Evolutionary conservation across 83 land plant genomes (phyloP).

Genomic region (Isoetes engelmannii): DNA sequence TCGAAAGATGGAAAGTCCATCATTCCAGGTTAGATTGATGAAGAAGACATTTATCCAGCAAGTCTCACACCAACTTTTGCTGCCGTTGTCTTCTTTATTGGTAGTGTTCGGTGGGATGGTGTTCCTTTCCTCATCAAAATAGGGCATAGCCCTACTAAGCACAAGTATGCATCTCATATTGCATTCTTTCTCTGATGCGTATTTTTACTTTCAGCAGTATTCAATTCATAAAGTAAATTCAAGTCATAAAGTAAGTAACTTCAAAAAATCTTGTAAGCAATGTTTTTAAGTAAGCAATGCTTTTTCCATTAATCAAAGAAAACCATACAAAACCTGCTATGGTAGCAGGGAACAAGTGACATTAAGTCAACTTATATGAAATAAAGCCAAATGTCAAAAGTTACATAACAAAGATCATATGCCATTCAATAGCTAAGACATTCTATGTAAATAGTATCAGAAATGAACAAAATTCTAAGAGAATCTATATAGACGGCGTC

Average conservation of each 20-base stretch:
- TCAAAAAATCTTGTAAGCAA: not conserved
- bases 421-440: too few species aligned
- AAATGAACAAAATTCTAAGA: too few species aligned
- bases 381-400: too few species aligned
- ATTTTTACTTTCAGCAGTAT: not conserved
- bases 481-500: too few species aligned
- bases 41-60: conserved; percentile 27
- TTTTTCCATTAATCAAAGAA: too few species aligned
- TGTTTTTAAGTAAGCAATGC: not conserved
- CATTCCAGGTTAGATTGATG: conserved; percentile 33
- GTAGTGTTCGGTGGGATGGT: conserved; percentile 78
- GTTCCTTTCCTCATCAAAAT: conserved; percentile 72
- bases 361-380: too few species aligned
- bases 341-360: too few species aligned
- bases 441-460: too few species aligned
- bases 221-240: not conserved
- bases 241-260: not conserved
- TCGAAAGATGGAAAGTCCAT: conserved; percentile 32
- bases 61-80: conserved; percentile 66
- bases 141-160: conserved; percentile 45
- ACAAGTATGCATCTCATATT: conserved; percentile 19
- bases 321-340: too few species aligned
- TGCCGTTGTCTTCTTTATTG: conserved; percentile 69
- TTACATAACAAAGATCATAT: too few species aligned
- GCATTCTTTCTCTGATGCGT: too few species aligned